phyloP scores from a whole-genome alignment of 2,329 filamentous ascomycete species.

The Didymosphaeria variabile region DNA sequence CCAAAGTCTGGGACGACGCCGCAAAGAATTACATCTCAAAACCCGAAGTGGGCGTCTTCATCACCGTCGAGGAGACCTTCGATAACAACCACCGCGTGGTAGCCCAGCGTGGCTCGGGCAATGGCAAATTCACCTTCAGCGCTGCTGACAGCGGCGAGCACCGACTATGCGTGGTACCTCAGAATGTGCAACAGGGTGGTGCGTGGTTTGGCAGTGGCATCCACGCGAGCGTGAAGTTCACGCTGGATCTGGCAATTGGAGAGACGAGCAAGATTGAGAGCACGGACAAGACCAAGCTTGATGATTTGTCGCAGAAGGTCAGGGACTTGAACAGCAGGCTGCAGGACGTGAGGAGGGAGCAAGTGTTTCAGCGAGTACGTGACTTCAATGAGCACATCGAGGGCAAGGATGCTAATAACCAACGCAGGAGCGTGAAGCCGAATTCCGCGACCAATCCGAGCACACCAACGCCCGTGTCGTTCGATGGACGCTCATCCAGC shows the following conservation, averaged over 20 bases:
- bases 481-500: slow-evolving; percentile 91
- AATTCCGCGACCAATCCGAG: slow-evolving; percentile 98
- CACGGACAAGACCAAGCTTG: slow-evolving; percentile 90
- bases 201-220: slow-evolving; percentile 73
- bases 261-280: slow-evolving; percentile 94
- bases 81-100: slow-evolving; percentile 98
- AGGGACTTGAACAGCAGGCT: slow-evolving; percentile 88
- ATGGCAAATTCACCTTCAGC: slow-evolving; percentile 93
- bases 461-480: slow-evolving; percentile 90
- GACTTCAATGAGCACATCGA: background rate
- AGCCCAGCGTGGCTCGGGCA: slow-evolving; percentile 77
- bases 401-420: slow-evolving; percentile 25
- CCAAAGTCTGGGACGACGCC: slow-evolving; percentile 82
- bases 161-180: slow-evolving; percentile 91
- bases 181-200: slow-evolving; percentile 72
- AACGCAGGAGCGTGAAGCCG: slow-evolving; percentile 87
- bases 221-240: slow-evolving; percentile 82
- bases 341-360: slow-evolving; percentile 89
- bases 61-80: slow-evolving; percentile 96
- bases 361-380: slow-evolving; percentile 90
- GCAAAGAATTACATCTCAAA: slow-evolving; percentile 75
- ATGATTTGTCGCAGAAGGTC: slow-evolving; percentile 87
- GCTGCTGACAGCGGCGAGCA: slow-evolving; percentile 95
- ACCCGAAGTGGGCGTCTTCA: slow-evolving; percentile 80
- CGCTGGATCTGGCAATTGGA: slow-evolving; percentile 90